Evolutionary conservation across 2,329 filamentous ascomycete species (phyloP).

Genomic region (Scedosporium aurantiacum): DNA sequence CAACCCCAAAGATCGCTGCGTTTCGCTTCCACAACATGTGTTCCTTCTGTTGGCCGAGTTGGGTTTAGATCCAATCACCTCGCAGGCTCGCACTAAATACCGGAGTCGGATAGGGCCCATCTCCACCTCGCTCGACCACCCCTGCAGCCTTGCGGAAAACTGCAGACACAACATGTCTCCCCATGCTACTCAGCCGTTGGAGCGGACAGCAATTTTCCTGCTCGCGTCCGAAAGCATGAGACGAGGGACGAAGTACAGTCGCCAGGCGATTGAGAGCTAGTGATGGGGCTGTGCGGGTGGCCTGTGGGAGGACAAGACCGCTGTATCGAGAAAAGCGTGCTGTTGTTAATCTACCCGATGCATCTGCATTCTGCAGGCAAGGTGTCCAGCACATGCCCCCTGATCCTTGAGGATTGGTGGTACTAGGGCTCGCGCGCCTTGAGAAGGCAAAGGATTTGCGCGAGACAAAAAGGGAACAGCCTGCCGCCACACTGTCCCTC

Average conservation of each 20-base stretch:
- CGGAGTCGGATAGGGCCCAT: neutral
- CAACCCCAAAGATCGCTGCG: no score
- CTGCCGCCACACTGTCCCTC: neutral
- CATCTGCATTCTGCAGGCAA: neutral
- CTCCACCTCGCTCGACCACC: neutral
- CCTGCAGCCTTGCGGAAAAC: neutral
- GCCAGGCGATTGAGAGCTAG: no score
- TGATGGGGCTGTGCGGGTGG: neutral
- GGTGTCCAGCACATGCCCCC: neutral
- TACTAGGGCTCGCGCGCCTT: no score
- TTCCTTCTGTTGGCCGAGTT: neutral
- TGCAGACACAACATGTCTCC: neutral
- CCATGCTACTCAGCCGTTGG: neutral
- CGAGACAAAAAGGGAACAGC: neutral
- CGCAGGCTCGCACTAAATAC: neutral
- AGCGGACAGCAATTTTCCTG: neutral
- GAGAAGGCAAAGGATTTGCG: no score
- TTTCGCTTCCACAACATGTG: neutral
- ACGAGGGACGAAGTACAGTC: no score
- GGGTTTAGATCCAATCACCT: neutral
- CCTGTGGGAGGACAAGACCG: neutral
- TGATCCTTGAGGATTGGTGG: no score
- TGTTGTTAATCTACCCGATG: no score
- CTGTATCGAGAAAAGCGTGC: neutral
- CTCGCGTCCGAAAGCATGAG: no score